phyloP scores from a whole-genome alignment of 2,329 filamentous ascomycete species.

The Exophiala sp. region DNA sequence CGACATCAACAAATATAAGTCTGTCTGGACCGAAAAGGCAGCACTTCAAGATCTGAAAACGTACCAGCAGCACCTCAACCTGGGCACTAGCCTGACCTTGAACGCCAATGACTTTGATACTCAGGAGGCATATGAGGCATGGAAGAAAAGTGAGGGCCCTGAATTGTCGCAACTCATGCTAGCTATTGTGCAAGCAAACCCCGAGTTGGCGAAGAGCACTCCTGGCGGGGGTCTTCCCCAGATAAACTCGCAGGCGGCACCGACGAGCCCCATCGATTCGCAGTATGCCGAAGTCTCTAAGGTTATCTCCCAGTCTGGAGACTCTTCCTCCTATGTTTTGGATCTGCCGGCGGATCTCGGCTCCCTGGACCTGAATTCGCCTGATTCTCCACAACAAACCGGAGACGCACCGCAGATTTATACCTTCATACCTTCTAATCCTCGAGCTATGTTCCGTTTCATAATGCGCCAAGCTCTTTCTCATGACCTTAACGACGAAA shows the following conservation, averaged over 20 bases:
- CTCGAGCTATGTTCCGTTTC: slow-evolving; percentile 74
- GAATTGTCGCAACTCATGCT: slow-evolving; percentile 91
- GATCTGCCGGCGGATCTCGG: slow-evolving; percentile 66
- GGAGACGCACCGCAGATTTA: slow-evolving; percentile 54
- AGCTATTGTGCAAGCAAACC: slow-evolving; percentile 78
- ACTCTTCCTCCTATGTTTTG: slow-evolving; percentile 49
- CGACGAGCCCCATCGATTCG: slow-evolving; percentile 36
- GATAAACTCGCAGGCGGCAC: slow-evolving; percentile 43
- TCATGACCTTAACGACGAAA: slow-evolving; percentile 53
- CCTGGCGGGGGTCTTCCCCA: slow-evolving; percentile 55
- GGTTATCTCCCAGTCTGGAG: slow-evolving; percentile 39
- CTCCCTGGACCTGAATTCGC: slow-evolving; percentile 55
- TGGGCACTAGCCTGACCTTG: slow-evolving; percentile 69
- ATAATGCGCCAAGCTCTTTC: slow-evolving; percentile 70
- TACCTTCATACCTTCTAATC: slow-evolving; percentile 82
- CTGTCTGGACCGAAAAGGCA: slow-evolving; percentile 83
- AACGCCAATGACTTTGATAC: slow-evolving; percentile 81
- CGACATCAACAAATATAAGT: slow-evolving; percentile 76
- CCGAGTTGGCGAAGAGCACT: slow-evolving; percentile 73
- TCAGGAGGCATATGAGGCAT: slow-evolving; percentile 79
- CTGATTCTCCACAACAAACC: slow-evolving; percentile 38
- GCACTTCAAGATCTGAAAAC: slow-evolving; percentile 86
- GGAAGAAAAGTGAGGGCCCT: slow-evolving; percentile 83
- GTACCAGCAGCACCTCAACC: slow-evolving; percentile 82
- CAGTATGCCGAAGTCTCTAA: slow-evolving; percentile 44